Evolutionary conservation across 2,329 filamentous ascomycete genomes (phyloP), one percentile per base, ranked within the genome.

Genomic region (Pseudophaeomoniella oleicola): DNA sequence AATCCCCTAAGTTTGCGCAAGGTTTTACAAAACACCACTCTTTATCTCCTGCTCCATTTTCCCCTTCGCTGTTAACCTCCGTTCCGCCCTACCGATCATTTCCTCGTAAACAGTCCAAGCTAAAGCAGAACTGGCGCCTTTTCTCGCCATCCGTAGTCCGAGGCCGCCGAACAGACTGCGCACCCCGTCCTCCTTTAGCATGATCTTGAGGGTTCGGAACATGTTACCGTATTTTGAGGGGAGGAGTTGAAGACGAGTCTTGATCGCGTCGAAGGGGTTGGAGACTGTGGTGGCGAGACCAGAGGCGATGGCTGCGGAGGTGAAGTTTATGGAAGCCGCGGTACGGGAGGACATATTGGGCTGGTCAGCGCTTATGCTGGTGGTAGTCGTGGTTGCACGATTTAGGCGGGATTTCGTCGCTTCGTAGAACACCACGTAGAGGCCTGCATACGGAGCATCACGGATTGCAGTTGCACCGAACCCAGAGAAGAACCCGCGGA

Each of bases 21-120:
- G n/a, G n/a, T n/a, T n/a, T n/a, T n/a, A n/a, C n/a, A n/a, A n/a
- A n/a, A n/a, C n/a, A n/a, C n/a, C n/a, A n/a, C n/a, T n/a, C n/a
- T n/a, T n/a, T n/a, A 32, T 32, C 14, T 15, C 12, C 30, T 32
- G 16, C 16, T 14, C 30, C 30, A 32, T 32, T 15, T 32, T 17
- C 10, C 6, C 14, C 10, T 14, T 10, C 22, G 10, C 10, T 13
- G 10, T 29, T 29, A 32, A 6, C 30, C 32, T 34, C 32, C 47
- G 60, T 55, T 78, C 75, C 1, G 80, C 81, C 47, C 81, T 70
- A 41, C 87, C 66, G 43, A 96, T 80, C 48, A 94, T 59, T 57
- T 94, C 88, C 62, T 98, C 90, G 53, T 98, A 98, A 30, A 94
- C 69, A 6, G 88, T 96, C 90, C 90, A 98, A 5, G 88, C 88